Percentiles rank a stretch among this genome's conserved stretches.
phyloP scores from a whole-genome alignment of 1,139 yeast species.

The Saccharomycopsis crataegensis region DNA sequence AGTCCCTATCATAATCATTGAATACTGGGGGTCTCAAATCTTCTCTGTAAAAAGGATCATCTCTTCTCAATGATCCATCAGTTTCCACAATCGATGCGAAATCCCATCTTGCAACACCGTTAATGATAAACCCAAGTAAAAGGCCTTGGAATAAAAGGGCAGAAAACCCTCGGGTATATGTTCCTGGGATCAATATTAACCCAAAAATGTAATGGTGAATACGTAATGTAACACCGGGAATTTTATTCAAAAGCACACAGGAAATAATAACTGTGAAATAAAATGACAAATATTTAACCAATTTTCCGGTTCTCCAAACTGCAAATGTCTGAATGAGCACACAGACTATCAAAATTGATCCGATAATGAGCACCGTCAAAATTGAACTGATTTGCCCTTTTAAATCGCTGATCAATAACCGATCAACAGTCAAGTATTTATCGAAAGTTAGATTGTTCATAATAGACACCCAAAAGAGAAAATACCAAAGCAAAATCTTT shows the following conservation, averaged over 20 bases:
- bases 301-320: constrained; percentile 75
- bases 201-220: constrained; percentile 89
- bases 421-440: constrained; percentile 68
- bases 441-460: constrained; percentile 86
- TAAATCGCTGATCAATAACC: constrained; percentile 66
- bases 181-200: constrained; percentile 73
- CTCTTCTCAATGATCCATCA: constrained; percentile 53
- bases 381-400: constrained; percentile 72
- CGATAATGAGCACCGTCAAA: constrained; percentile 43
- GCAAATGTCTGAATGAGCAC: constrained; percentile 69
- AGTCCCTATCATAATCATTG: constrained; percentile 27
- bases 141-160: constrained; percentile 78
- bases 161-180: constrained; percentile 67
- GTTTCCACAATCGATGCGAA: constrained; percentile 86
- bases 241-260: constrained; percentile 26
- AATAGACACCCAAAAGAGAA: constrained; percentile 78
- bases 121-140: constrained; percentile 67
- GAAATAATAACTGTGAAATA: constrained; percentile 39
- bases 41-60: constrained; percentile 57
- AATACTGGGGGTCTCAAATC: constrained; percentile 52
- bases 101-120: constrained; percentile 92
- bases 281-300: constrained; percentile 46
- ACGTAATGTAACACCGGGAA: constrained; percentile 71
- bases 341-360: constrained; percentile 38
- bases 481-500: constrained; percentile 63